These are phyloP conservation scores for Eucalyptus regnans DNA, from an alignment of 345 rosid species.

Conservation along the genomic window DNA sequence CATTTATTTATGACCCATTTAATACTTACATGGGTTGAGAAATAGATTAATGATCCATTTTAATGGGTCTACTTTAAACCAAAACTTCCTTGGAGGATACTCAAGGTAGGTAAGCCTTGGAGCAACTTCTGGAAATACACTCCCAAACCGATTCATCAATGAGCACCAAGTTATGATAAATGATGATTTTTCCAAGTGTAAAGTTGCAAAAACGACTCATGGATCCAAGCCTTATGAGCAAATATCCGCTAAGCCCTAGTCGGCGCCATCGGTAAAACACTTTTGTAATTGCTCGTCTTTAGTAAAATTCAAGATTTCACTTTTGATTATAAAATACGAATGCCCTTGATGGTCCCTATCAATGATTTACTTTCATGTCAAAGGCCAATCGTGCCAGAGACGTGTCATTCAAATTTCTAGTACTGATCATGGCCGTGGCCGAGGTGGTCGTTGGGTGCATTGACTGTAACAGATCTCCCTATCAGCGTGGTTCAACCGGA, in stretches of 20 bases:
- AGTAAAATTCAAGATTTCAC: background rate
- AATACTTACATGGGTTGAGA: too few relatives aligned
- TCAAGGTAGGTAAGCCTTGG: background rate
- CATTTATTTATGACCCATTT: background rate
- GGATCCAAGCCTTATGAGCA: background rate
- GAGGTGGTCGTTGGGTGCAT: background rate
- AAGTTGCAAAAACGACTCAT: background rate
- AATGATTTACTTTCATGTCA: background rate
- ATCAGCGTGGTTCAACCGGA: background rate
- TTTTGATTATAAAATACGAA: conserved; percentile 1
- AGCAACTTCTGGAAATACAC: background rate
- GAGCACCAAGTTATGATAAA: background rate
- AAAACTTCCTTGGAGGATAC: background rate
- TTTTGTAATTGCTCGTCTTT: background rate
- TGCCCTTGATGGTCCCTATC: background rate
- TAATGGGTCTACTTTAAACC: background rate
- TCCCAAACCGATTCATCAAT: background rate
- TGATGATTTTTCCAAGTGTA: background rate
- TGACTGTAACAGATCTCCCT: background rate
- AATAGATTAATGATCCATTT: background rate
- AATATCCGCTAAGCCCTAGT: background rate
- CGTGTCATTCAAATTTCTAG: background rate
- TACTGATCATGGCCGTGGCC: background rate
- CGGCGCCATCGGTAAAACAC: fast-evolving
- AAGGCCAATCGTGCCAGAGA: background rate